phyloP scores from a whole-genome alignment of 768 basidiomycete genomes.

The Boletus vinaceobasis region DNA sequence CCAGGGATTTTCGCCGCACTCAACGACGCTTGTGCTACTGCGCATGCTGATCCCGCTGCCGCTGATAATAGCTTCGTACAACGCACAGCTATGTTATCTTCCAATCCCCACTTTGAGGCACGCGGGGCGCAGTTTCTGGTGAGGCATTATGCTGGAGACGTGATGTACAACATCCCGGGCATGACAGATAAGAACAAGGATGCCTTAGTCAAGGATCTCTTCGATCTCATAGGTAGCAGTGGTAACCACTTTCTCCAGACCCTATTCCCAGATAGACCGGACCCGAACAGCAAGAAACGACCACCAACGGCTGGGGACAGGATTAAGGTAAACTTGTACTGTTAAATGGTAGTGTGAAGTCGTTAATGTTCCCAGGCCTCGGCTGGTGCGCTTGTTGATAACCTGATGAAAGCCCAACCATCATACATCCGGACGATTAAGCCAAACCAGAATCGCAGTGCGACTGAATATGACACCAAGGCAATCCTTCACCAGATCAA shows the following conservation, averaged over 20 bases:
- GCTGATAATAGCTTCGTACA: slow-evolving; percentile 98
- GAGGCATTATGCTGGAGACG: slow-evolving; percentile 97
- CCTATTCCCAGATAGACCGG: slow-evolving; percentile 91
- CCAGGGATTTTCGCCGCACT: slow-evolving; percentile 97
- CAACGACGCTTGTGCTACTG: slow-evolving; percentile 98
- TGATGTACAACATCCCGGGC: slow-evolving; percentile 94
- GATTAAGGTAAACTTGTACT: slow-evolving; percentile 65
- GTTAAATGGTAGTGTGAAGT: not conserved
- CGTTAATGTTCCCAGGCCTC: slow-evolving; percentile 52
- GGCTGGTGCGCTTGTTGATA: slow-evolving; percentile 95
- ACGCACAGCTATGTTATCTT: slow-evolving; percentile 73
- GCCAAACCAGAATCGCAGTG: slow-evolving; percentile 93
- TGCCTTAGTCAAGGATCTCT: slow-evolving; percentile 87
- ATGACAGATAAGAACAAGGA: slow-evolving; percentile 99
- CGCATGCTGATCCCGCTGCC: slow-evolving; percentile 93
- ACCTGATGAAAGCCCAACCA: slow-evolving; percentile 95
- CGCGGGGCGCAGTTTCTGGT: slow-evolving; percentile 94
- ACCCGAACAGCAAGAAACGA: slow-evolving; percentile 95
- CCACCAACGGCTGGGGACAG: slow-evolving; percentile 97
- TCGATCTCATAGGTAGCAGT: slow-evolving; percentile 82
- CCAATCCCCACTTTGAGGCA: slow-evolving; percentile 91
- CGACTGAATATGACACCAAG: slow-evolving; percentile 89
- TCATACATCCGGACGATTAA: slow-evolving; percentile 99
- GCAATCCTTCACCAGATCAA: slow-evolving; percentile 99
- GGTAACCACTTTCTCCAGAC: slow-evolving; percentile 82